A percentile compares a stretch with the other conserved stretches of the same genome.
phyloP scores from a whole-genome alignment of 129 eudicot species.

The Saposhnikovia divaricata region DNA sequence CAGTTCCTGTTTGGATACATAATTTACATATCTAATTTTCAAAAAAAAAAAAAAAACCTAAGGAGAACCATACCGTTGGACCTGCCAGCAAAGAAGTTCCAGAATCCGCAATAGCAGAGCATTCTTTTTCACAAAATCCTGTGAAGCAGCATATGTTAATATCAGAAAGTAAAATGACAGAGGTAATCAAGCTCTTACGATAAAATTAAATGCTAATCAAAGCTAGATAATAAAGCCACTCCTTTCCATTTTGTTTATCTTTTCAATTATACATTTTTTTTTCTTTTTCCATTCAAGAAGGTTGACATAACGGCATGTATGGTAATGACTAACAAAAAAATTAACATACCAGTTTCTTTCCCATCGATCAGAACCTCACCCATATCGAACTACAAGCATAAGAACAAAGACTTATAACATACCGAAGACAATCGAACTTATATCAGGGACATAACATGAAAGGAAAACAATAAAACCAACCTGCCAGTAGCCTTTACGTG shows the following conservation, averaged over 20 bases:
- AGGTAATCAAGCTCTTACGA: not conserved
- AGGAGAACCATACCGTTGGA: constrained; percentile 46
- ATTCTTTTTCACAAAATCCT: constrained; percentile 57
- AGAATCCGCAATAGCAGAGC: constrained; percentile 85
- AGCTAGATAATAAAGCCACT: not conserved
- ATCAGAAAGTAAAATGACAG: not conserved
- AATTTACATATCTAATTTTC: not conserved
- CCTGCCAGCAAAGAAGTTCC: constrained; percentile 82
- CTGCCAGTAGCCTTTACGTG: constrained; percentile 64
- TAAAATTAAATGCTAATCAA: not conserved
- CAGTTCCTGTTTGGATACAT: not conserved
- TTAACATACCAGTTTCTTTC: constrained; percentile 36
- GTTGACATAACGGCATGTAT: not conserved
- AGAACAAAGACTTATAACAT: not conserved
- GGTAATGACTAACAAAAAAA: not conserved
- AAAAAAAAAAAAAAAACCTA: not conserved
- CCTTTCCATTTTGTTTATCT: not conserved
- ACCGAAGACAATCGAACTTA: not conserved
- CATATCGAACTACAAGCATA: constrained; percentile 31
- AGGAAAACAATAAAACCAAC: constrained; percentile 20
- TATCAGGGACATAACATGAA: not conserved
- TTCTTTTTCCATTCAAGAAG: not conserved
- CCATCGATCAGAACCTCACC: constrained; percentile 48
- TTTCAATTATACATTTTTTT: not conserved
- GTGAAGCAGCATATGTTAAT: not conserved